These are phyloP conservation scores for Cyberlindnera japonica DNA, from an alignment of 805 yeast genomes.

Conservation along the genomic window DNA sequence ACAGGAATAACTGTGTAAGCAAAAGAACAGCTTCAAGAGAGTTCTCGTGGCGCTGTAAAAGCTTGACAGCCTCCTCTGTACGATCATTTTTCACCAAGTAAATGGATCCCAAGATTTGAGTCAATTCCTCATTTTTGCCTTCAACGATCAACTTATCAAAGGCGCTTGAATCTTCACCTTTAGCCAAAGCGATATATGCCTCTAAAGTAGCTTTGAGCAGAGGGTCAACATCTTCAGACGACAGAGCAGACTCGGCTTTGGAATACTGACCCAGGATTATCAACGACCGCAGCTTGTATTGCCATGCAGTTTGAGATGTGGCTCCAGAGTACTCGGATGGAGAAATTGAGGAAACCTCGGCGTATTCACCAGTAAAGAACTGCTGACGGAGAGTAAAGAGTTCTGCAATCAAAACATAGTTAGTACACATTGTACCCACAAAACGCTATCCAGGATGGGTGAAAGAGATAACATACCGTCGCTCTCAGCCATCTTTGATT, in stretches of 20 bases:
- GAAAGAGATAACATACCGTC: neutral
- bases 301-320: conserved; percentile 26
- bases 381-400: conserved; percentile 53
- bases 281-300: conserved; percentile 34
- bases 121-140: conserved; percentile 28
- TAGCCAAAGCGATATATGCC: conserved; percentile 27
- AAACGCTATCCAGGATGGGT: too few species aligned
- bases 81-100: conserved; percentile 38
- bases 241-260: conserved; percentile 8
- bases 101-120: conserved; percentile 37
- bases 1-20: conserved; percentile 38
- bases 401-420: conserved; percentile 31
- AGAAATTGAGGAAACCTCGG: conserved; percentile 37
- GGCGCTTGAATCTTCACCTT: conserved; percentile 19
- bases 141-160: conserved; percentile 23
- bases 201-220: conserved; percentile 23
- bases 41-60: conserved; percentile 36
- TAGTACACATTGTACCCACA: too few species aligned
- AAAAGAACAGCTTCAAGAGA: conserved; percentile 40
- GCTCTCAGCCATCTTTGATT: too few species aligned
- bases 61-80: conserved; percentile 40
- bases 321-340: conserved; percentile 38
- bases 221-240: conserved; percentile 1
- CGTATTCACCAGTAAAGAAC: conserved; percentile 57
- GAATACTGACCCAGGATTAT: conserved; percentile 29